Conservation (phyloP, 2,329 filamentous ascomycete genomes). For the Helminthosporium solani region DNA sequence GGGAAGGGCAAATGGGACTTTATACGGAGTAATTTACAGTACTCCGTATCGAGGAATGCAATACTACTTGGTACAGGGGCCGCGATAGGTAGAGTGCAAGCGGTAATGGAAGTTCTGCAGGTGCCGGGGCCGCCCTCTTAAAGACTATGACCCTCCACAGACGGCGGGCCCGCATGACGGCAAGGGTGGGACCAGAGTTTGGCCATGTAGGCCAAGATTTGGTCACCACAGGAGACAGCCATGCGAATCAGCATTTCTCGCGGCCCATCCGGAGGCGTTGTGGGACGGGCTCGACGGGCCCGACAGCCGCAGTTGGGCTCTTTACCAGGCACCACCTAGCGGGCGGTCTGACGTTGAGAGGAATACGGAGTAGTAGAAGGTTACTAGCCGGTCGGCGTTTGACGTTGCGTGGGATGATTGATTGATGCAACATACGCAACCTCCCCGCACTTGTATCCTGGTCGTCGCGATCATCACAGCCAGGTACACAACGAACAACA, state of each 20-base stretch:
- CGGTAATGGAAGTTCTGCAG: constrained; percentile 19
- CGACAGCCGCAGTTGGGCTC: constrained; percentile 20
- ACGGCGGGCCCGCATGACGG: constrained; percentile 34
- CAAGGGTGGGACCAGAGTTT: constrained; percentile 34
- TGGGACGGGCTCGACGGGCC: constrained; percentile 10
- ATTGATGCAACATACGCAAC: constrained; percentile 35
- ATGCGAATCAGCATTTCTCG: constrained; percentile 25
- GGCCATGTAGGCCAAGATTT: constrained; percentile 27
- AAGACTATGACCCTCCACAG: constrained; percentile 26
- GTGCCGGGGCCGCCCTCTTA: constrained; percentile 28
- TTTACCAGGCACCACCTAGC: constrained; percentile 5
- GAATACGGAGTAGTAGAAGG: no score
- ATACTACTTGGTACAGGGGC: constrained; percentile 22
- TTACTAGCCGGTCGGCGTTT: constrained; percentile 33
- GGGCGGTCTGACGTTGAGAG: constrained; percentile 9
- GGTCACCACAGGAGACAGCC: constrained; percentile 17
- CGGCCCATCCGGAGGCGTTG: constrained; percentile 14
- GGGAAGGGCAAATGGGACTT: constrained; percentile 13
- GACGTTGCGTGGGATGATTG: constrained; percentile 29
- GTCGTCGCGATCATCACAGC: constrained; percentile 17
- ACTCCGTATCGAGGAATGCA: constrained; percentile 14
- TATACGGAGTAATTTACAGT: constrained; percentile 26
- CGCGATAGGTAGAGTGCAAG: constrained; percentile 20
- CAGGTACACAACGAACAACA: constrained; percentile 24
- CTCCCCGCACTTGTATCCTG: constrained; percentile 37